Evolutionary conservation across 139 green algal genomes (phyloP).

Genomic region (Chara braunii): DNA sequence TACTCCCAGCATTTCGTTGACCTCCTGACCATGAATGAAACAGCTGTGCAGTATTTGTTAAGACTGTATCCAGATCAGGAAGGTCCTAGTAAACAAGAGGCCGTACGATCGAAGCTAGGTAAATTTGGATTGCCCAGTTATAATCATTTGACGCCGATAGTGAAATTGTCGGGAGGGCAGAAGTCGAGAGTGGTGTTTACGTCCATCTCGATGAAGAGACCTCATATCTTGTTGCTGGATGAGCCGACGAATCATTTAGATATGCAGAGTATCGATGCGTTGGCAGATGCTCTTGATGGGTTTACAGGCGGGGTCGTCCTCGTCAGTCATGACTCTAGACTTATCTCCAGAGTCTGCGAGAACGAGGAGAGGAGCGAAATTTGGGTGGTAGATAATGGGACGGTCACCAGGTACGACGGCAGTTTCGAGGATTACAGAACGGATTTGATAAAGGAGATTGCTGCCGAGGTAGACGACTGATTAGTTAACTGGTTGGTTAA

Average conservation of each 20-base stretch:
- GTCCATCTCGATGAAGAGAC: conserved; percentile 69
- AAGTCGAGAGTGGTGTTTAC: conserved; percentile 98
- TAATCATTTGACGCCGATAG: conserved; percentile 91
- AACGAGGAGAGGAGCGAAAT: conserved; percentile 86
- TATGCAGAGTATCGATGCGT: conserved; percentile 97
- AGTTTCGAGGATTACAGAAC: conserved; percentile 89
- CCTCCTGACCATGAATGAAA: conserved; percentile 84
- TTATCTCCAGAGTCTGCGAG: conserved; percentile 80
- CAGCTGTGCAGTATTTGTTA: conserved; percentile 65
- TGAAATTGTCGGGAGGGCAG: conserved; percentile 87
- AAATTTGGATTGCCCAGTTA: conserved; percentile 89
- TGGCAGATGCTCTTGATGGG: conserved; percentile 81
- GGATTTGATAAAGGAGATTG: conserved; percentile 89
- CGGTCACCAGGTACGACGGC: conserved; percentile 73
- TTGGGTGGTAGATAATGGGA: conserved; percentile 94
- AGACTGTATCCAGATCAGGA: conserved; percentile 43
- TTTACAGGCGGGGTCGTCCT: conserved; percentile 94
- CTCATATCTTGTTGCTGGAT: conserved; percentile 75
- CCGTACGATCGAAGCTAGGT: conserved; percentile 84
- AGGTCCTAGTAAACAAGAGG: conserved; percentile 63
- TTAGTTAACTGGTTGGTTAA: no score
- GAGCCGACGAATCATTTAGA: conserved; percentile 97
- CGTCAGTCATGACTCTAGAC: conserved; percentile 92
- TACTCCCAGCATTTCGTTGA: conserved; percentile 99
- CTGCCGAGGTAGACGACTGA: conserved; percentile 84